These are phyloP conservation scores for Malassezia psittaci DNA, from an alignment of 1,284 basidiomycete species.

Conservation along the genomic window DNA sequence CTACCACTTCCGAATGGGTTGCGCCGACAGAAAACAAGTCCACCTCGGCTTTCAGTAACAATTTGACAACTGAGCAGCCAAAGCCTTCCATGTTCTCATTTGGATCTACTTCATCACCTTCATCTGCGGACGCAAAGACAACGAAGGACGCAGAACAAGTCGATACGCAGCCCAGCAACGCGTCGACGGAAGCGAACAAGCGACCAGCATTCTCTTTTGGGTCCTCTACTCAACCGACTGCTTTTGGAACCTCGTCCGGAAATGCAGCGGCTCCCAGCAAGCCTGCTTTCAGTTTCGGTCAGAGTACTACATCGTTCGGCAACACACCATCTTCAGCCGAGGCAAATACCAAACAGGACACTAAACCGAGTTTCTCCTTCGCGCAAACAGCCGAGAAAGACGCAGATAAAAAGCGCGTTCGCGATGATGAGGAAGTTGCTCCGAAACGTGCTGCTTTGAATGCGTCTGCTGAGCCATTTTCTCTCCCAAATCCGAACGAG, in stretches of 20 bases:
- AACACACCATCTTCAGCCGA: too few species aligned
- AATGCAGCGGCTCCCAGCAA: background rate
- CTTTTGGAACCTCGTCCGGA: too few species aligned
- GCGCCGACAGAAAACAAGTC: too few species aligned
- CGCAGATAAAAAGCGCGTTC: conserved; percentile 5
- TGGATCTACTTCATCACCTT: background rate
- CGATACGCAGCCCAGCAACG: background rate
- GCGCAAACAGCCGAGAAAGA: background rate
- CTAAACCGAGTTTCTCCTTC: background rate
- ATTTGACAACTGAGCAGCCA: background rate
- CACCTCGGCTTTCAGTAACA: too few species aligned
- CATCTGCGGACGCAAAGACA: background rate
- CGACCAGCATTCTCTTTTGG: background rate
- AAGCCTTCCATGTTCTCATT: conserved; percentile 27
- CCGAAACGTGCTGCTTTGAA: background rate
- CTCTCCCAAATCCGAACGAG: conserved; percentile 21
- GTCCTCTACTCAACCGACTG: background rate
- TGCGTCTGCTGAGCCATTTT: conserved; percentile 12
- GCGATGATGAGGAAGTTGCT: conserved; percentile 8
- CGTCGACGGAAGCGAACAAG: background rate
- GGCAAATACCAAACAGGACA: too few species aligned
- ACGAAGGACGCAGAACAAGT: background rate
- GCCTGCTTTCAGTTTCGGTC: background rate
- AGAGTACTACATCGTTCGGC: too few species aligned
- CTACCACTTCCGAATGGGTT: background rate